Percentiles rank a stretch among this genome's conserved stretches.
phyloP scores from a whole-genome alignment of 1,284 basidiomycete species.

The Pseudozyma sp. region DNA sequence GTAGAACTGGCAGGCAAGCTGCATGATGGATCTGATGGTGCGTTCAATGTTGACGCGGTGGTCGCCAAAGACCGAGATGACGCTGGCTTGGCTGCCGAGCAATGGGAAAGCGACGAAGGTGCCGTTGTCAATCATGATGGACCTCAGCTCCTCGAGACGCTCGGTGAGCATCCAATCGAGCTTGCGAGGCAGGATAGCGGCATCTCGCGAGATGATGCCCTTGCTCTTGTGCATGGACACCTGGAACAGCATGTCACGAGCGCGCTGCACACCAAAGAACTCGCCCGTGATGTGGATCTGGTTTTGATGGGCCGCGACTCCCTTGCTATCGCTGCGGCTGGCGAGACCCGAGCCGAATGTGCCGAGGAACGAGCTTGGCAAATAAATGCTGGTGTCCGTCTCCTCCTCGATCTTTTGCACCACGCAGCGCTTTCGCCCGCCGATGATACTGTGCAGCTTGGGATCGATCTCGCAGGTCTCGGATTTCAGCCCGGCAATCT shows the following conservation, averaged over 20 bases:
- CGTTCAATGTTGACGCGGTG: constrained; percentile 94
- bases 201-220: constrained; percentile 88
- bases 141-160: constrained; percentile 86
- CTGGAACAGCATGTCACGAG: constrained; percentile 92
- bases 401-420: constrained; percentile 96
- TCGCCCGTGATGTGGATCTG: constrained; percentile 96
- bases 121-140: constrained; percentile 94
- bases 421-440: constrained; percentile 86
- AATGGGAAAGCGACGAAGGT: constrained; percentile 94
- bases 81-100: constrained; percentile 87
- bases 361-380: constrained; percentile 89
- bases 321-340: constrained; percentile 70
- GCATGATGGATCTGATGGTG: constrained; percentile 94
- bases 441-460: constrained; percentile 91
- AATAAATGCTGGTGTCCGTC: constrained; percentile 95
- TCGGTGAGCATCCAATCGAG: constrained; percentile 98
- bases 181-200: constrained; percentile 92
- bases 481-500: constrained; percentile 77
- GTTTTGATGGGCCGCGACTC: constrained; percentile 73
- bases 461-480: constrained; percentile 94
- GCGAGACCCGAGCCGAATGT: constrained; percentile 72
- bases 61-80: constrained; percentile 94
- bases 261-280: constrained; percentile 94
- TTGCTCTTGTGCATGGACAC: constrained; percentile 90
- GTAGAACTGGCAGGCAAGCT: constrained; percentile 93